phyloP scores from a whole-genome alignment of 331 rosid species.

The Quercus lobata region DNA sequence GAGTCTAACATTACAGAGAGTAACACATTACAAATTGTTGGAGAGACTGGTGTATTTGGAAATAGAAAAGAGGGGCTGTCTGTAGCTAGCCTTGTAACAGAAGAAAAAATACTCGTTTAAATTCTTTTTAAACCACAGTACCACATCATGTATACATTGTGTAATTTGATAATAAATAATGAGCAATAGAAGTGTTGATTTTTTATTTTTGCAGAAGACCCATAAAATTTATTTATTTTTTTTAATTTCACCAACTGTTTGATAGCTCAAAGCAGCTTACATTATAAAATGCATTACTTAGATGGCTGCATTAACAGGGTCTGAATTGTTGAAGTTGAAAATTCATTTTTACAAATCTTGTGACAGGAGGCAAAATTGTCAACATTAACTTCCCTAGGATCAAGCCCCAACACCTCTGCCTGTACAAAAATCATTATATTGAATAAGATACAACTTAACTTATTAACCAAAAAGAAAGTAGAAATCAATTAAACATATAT shows the following conservation, averaged over 20 bases:
- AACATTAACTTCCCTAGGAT: constrained; percentile 89
- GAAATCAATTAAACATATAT: no score
- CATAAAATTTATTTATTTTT: constrained; percentile 5
- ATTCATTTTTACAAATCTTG: constrained; percentile 44
- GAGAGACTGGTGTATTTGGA: neutral
- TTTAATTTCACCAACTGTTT: neutral
- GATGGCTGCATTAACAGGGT: no score
- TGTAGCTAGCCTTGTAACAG: constrained; percentile 20
- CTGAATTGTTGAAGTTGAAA: no score
- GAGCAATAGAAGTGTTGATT: no score
- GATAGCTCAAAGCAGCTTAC: neutral
- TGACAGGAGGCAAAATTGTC: constrained; percentile 91
- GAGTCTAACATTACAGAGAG: constrained; percentile 1
- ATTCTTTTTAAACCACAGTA: constrained; percentile 31
- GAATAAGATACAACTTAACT: no score
- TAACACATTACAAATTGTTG: neutral
- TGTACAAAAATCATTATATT: constrained; percentile 16
- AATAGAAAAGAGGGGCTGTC: constrained; percentile 5
- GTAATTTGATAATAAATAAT: neutral
- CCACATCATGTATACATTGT: constrained; percentile 25
- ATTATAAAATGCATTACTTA: no score
- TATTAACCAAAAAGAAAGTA: no score
- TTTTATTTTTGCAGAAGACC: constrained; percentile 29
- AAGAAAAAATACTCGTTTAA: constrained; percentile 16
- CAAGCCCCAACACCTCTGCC: constrained; percentile 94